Conservation (phyloP, 2,329 filamentous ascomycete genomes). For the Alternaria gansuensis region DNA sequence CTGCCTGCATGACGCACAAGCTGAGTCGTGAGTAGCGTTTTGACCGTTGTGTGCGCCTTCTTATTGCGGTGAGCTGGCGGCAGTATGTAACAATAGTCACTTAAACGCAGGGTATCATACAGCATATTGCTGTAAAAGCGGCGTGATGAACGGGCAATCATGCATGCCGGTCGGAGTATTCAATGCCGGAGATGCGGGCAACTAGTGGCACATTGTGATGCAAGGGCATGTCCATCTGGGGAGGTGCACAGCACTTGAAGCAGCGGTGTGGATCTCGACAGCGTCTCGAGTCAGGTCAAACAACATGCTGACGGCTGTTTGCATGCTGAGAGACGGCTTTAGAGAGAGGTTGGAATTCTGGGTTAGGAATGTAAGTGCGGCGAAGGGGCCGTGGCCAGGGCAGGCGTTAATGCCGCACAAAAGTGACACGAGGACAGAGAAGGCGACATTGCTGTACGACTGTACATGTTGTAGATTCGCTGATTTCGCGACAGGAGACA, state of each 20-base stretch:
- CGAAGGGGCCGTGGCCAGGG: neutral
- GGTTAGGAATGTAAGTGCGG: neutral
- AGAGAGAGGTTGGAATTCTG: neutral
- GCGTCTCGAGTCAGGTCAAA: neutral
- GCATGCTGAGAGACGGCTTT: neutral
- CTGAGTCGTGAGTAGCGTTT: neutral
- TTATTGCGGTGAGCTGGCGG: neutral
- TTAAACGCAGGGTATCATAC: slow-evolving; percentile 4
- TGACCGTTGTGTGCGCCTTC: neutral
- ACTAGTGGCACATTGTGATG: neutral
- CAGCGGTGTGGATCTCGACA: slow-evolving; percentile 8
- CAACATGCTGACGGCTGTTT: neutral
- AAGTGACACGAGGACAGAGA: neutral
- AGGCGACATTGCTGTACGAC: slow-evolving; percentile 8
- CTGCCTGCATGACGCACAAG: slow-evolving; percentile 4
- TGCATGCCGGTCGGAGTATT: slow-evolving; percentile 6
- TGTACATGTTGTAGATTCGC: slow-evolving; percentile 3
- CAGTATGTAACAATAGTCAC: neutral
- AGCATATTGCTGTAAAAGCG: neutral
- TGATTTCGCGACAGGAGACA: neutral
- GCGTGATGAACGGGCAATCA: neutral
- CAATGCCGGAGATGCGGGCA: neutral
- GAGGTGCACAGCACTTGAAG: neutral
- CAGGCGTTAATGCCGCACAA: neutral
- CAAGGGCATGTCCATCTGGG: neutral